A percentile compares a stretch with the other conserved stretches of the same genome.
These are phyloP conservation scores for Solioccasus polychromus DNA, from an alignment of 768 basidiomycete species.

Conservation along the genomic window DNA sequence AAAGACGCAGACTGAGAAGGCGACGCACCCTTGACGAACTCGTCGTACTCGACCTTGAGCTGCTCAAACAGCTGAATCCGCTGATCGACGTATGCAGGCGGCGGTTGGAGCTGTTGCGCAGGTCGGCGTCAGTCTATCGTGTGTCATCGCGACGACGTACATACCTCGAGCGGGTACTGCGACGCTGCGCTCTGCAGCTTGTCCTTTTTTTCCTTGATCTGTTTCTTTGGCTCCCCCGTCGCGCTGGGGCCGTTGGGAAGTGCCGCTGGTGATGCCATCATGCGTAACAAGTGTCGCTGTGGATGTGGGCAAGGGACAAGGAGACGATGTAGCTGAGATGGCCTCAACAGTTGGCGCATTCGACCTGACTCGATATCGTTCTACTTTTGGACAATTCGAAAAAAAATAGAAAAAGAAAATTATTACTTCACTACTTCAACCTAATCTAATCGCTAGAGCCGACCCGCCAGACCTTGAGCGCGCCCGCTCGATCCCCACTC, in stretches of 20 bases:
- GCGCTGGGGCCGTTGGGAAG: constrained; percentile 42
- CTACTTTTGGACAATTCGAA: constrained; percentile 23
- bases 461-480: constrained; percentile 87
- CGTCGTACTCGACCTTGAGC: constrained; percentile 80
- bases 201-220: constrained; percentile 41
- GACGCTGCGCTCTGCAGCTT: constrained; percentile 33
- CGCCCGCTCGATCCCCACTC: constrained; percentile 88
- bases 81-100: constrained; percentile 84
- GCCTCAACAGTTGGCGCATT: too few species aligned
- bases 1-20: background rate
- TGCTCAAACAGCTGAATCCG: constrained; percentile 88
- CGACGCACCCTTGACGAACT: constrained; percentile 65
- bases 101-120: constrained; percentile 66
- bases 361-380: constrained; percentile 19
- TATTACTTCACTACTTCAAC: too few species aligned
- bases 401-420: constrained; percentile 2
- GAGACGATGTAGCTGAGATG: constrained; percentile 2
- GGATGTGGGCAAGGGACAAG: constrained; percentile 3
- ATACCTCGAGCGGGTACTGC: constrained; percentile 64
- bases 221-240: constrained; percentile 35
- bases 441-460: constrained; percentile 44
- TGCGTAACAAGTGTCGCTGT: constrained; percentile 9
- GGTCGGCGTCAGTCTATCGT: background rate
- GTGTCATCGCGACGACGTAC: background rate
- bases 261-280: constrained; percentile 56